Percentiles rank a stretch among this genome's conserved stretches.
These are phyloP conservation scores for Cryomyces minteri DNA, from an alignment of 495 filamentous ascomycete species.

Conservation along the genomic window DNA sequence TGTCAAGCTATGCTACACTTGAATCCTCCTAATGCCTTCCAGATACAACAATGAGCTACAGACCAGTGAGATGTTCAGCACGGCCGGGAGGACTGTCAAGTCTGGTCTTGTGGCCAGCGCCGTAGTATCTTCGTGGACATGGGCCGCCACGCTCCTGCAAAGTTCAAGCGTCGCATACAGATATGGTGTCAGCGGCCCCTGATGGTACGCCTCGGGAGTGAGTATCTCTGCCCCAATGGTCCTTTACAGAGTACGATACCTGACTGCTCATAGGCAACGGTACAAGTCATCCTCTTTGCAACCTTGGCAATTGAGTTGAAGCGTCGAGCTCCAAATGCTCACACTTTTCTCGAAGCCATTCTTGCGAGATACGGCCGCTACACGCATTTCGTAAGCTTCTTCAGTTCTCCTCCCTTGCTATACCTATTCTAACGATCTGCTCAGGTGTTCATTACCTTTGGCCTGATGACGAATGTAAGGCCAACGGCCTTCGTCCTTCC, in stretches of 20 bases:
- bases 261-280: constrained; percentile 25
- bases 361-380: constrained; percentile 32
- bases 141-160: constrained; percentile 71
- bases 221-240: no score
- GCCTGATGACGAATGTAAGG: constrained; percentile 26
- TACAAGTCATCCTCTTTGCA: constrained; percentile 77
- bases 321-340: constrained; percentile 41
- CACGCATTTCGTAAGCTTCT: constrained; percentile 18
- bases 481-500: no score
- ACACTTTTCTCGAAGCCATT: constrained; percentile 36
- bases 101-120: constrained; percentile 85
- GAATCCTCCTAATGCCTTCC: background rate
- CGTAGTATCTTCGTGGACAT: constrained; percentile 94
- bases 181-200: constrained; percentile 85
- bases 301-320: constrained; percentile 90
- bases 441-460: constrained; percentile 29
- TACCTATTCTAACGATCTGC: background rate
- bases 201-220: constrained; percentile 60
- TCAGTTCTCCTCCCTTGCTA: background rate
- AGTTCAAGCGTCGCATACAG: constrained; percentile 77
- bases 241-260: no score
- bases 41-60: constrained; percentile 87
- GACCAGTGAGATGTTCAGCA: constrained; percentile 95
- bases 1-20: no score
- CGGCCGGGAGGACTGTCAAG: constrained; percentile 85